A percentile compares a stretch with the other conserved stretches of the same genome.
These are phyloP conservation scores for Neurospora cerealis DNA, from an alignment of 495 filamentous ascomycete species.

Conservation along the genomic window DNA sequence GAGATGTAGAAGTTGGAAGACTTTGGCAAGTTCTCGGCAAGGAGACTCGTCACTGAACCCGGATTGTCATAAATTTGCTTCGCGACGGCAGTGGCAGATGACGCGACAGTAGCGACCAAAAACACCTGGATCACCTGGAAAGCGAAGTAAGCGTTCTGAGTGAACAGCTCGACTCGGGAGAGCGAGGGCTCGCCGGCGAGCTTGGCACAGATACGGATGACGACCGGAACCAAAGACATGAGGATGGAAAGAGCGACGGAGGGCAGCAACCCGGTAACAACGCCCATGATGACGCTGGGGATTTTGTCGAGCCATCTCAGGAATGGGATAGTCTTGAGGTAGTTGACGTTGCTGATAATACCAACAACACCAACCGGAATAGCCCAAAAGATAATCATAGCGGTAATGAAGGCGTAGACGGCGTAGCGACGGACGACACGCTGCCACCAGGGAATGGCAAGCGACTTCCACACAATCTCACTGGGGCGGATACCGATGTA, in stretches of 20 bases:
- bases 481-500: slow-evolving; percentile 76
- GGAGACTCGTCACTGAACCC: slow-evolving; percentile 44
- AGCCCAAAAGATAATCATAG: slow-evolving; percentile 89
- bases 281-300: slow-evolving; percentile 60
- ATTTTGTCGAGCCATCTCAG: slow-evolving; percentile 66
- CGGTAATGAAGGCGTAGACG: slow-evolving; percentile 60
- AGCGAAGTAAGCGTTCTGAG: slow-evolving; percentile 74
- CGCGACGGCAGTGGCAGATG: slow-evolving; percentile 59
- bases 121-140: slow-evolving; percentile 94
- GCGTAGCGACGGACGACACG: slow-evolving; percentile 59
- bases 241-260: slow-evolving; percentile 70
- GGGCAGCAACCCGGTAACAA: slow-evolving; percentile 80
- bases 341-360: slow-evolving; percentile 74
- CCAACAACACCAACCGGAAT: slow-evolving; percentile 85
- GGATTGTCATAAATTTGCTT: slow-evolving; percentile 57
- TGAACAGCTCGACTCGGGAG: slow-evolving; percentile 64
- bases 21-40: slow-evolving; percentile 66
- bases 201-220: slow-evolving; percentile 69
- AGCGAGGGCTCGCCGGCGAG: slow-evolving; percentile 59
- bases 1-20: slow-evolving; percentile 91
- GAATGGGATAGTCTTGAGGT: slow-evolving; percentile 52
- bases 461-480: slow-evolving; percentile 84
- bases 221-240: slow-evolving; percentile 80
- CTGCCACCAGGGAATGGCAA: slow-evolving; percentile 85
- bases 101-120: slow-evolving; percentile 71